Conservation (phyloP, 108 stramenopile genomes). For the Nannochloropsis oceanica region DNA sequence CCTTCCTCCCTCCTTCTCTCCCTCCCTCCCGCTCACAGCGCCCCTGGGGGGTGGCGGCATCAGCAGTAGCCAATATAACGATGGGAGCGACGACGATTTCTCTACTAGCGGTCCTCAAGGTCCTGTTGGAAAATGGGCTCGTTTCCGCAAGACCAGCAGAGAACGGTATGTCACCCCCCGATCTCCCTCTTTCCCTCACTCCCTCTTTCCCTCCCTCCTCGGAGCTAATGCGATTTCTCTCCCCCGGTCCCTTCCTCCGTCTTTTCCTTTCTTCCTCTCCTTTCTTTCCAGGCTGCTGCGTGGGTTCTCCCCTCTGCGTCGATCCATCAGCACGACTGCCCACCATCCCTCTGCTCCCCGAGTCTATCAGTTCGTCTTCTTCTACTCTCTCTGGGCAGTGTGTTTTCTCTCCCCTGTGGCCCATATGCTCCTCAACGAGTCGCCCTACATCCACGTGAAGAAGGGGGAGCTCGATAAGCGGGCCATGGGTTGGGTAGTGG, state of each 20-base stretch:
- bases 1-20: background rate
- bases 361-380: background rate
- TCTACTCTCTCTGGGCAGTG: background rate
- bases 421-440: too few relatives aligned
- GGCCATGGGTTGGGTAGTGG: too few relatives aligned
- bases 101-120: too few relatives aligned
- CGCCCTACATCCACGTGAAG: too few relatives aligned
- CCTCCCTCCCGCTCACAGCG: background rate
- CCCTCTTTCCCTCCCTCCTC: background rate
- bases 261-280: background rate
- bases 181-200: background rate
- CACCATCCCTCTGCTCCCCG: background rate
- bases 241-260: background rate
- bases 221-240: background rate
- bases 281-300: background rate
- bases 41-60: background rate
- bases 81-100: too few relatives aligned
- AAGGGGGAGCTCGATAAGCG: too few relatives aligned
- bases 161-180: background rate
- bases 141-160: too few relatives aligned
- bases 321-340: background rate
- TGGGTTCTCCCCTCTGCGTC: background rate
- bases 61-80: too few relatives aligned
- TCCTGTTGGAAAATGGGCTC: too few relatives aligned
- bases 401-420: too few relatives aligned